Evolutionary conservation across 768 basidiomycete species (phyloP).

Genomic region (Lactifluus rugatus): DNA sequence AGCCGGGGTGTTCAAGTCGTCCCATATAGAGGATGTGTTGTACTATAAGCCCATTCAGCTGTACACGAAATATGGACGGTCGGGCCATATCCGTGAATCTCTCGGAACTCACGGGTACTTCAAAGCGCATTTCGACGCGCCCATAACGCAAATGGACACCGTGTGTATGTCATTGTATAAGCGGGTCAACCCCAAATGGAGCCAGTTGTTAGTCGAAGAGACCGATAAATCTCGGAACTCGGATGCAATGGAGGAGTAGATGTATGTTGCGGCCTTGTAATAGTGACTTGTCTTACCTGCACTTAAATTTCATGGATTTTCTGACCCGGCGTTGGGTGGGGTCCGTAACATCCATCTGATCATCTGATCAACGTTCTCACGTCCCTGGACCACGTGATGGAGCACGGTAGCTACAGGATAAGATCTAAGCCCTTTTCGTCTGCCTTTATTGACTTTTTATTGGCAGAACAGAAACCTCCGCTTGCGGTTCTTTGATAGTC

Average conservation of each 20-base stretch:
- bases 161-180: slow-evolving; percentile 95
- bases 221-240: not conserved
- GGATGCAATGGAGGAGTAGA: slow-evolving; percentile 23
- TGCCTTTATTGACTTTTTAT: not conserved
- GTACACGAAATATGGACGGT: slow-evolving; percentile 82
- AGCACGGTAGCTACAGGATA: no score
- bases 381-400: not conserved
- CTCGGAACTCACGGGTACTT: slow-evolving; percentile 95
- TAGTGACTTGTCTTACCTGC: not conserved
- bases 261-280: not conserved
- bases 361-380: no score
- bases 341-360: no score
- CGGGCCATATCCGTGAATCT: slow-evolving; percentile 83
- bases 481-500: not conserved
- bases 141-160: slow-evolving; percentile 93
- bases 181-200: slow-evolving; percentile 86
- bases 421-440: not conserved
- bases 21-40: slow-evolving; percentile 59
- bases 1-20: slow-evolving; percentile 1
- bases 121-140: slow-evolving; percentile 92
- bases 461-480: not conserved
- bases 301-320: not conserved
- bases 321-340: not conserved
- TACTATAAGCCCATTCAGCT: slow-evolving; percentile 94
- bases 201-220: slow-evolving; percentile 38